Base-by-base conservation (phyloP, 2,329 filamentous ascomycete genomes). In the Fusarium vanettenii region DNA sequence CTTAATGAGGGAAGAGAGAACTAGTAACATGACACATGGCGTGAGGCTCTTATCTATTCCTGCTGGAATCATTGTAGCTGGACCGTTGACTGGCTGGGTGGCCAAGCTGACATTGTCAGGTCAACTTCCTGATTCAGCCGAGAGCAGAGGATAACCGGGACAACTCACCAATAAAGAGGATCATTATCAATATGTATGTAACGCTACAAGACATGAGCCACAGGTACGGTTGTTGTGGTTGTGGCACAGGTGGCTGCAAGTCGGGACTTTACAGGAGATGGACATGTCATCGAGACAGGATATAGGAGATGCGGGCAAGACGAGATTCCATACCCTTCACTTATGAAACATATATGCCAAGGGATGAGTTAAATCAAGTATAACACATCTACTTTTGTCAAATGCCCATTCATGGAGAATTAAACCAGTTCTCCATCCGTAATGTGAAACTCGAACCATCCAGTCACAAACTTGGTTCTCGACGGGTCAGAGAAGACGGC, bases 371-470 rank as follows among this genome's bases (percentile, higher is more conserved):
- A 13, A 9, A 20, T 52, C 18, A 20, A 31, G 0, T 5, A 31
- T 20, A 14, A 18, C 18, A 31, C 4, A 31, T 48, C 4, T 31
- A 31, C 14, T 55, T 0, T 18, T 29, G 5, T 52, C 27, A 14
- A 18, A 27, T 48, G 22, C 16, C 18, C 4, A 52, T n/a, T 52
- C 18, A 31, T 60, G 25, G 10, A 39, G 16, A 9, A 16, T 60
- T 60, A 67, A 62, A 76, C 70, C 2, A 70, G 50, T 16, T 73
- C 29, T 4, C 72, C 74, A 48, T 75, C 72, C 13, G 60, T 20
- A 22, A 75, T 65, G 31, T 75, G 72, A 43, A 76, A 76, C 61
- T 76, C 70, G 48, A 75, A 76, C 74, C 74, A 76, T 13, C 74
- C 74, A 9, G 74, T 76, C 6, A 76, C 74, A 52, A 76, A 75